Evolutionary conservation across 2,329 filamentous ascomycete species (phyloP).

Genomic region (Kalaharituber pfeilii): DNA sequence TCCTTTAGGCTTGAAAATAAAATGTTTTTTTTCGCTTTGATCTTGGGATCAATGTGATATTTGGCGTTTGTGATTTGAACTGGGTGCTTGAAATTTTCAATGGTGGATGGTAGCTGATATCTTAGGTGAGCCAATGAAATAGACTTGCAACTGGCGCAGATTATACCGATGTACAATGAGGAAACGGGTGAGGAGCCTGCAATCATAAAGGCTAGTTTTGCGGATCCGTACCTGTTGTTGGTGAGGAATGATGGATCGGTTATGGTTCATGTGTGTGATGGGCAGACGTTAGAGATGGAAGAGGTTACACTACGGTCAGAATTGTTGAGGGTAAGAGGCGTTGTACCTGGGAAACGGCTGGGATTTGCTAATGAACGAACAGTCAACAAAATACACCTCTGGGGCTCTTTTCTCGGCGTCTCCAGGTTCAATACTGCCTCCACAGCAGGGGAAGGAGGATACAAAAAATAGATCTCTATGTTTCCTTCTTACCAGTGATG

Average conservation of each 20-base stretch:
- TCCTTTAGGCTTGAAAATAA: conserved; percentile 5
- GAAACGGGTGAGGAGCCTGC: conserved; percentile 66
- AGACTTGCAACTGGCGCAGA: conserved; percentile 79
- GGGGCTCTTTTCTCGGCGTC: conserved; percentile 67
- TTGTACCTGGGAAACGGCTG: neutral
- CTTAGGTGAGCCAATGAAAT: conserved; percentile 3
- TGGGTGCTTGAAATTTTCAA: neutral
- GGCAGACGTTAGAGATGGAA: conserved; percentile 60
- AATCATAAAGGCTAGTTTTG: conserved; percentile 64
- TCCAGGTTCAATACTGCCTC: conserved; percentile 35
- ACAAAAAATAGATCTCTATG: conserved; percentile 35
- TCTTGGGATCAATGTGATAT: neutral
- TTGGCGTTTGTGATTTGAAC: neutral
- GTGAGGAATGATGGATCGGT: conserved; percentile 69
- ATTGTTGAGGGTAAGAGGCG: conserved; percentile 9
- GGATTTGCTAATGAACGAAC: neutral
- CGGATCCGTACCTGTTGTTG: conserved; percentile 69
- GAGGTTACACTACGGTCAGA: conserved; percentile 35
- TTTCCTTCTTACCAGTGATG: conserved; percentile 60
- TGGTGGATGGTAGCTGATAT: neutral
- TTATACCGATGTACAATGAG: conserved; percentile 82
- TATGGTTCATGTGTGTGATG: conserved; percentile 61
- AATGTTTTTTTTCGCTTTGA: conserved; percentile 4
- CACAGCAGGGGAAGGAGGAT: conserved; percentile 18
- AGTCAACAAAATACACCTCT: conserved; percentile 50